phyloP scores from a whole-genome alignment of 306 rosid species.

The Macrotyloma uniflorum region DNA sequence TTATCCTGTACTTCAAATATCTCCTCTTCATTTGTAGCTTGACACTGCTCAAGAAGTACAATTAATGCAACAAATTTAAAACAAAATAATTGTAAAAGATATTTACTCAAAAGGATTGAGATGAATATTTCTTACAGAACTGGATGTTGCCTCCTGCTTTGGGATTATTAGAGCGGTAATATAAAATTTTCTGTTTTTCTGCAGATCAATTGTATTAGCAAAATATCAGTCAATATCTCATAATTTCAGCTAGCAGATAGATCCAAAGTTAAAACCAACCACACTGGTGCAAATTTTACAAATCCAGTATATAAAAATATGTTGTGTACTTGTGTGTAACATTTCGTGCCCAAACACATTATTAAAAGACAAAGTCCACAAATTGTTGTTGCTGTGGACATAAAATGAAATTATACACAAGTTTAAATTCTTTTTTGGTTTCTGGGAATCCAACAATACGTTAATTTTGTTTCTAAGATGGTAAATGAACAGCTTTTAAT shows the following conservation, averaged over 20 bases:
- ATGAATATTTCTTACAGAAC: constrained; percentile 66
- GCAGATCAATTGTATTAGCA: constrained; percentile 40
- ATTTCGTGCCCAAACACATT: constrained; percentile 18
- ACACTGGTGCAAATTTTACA: constrained; percentile 21
- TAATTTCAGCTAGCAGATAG: constrained; percentile 10
- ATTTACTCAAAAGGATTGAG: constrained; percentile 20
- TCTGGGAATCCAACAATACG: constrained; percentile 8
- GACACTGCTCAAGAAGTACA: constrained; percentile 64
- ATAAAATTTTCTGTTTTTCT: constrained; percentile 84
- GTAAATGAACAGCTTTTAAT: background rate
- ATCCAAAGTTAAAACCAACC: constrained; percentile 17
- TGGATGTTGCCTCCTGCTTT: constrained; percentile 83
- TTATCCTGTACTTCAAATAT: constrained; percentile 89
- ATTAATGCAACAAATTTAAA: background rate
- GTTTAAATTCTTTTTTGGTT: constrained; percentile 10
- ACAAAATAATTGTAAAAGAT: constrained; percentile 25
- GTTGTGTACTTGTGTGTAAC: background rate
- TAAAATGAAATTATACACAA: constrained; percentile 1
- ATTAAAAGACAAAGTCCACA: background rate
- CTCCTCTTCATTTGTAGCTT: constrained; percentile 87
- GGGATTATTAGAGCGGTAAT: constrained; percentile 85
- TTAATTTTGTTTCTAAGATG: constrained; percentile 19
- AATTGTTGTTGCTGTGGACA: constrained; percentile 2
- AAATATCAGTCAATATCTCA: constrained; percentile 34
- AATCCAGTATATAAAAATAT: background rate